phyloP scores from a whole-genome alignment of 2,329 filamentous ascomycete genomes.

The Verticillium alfalfae region DNA sequence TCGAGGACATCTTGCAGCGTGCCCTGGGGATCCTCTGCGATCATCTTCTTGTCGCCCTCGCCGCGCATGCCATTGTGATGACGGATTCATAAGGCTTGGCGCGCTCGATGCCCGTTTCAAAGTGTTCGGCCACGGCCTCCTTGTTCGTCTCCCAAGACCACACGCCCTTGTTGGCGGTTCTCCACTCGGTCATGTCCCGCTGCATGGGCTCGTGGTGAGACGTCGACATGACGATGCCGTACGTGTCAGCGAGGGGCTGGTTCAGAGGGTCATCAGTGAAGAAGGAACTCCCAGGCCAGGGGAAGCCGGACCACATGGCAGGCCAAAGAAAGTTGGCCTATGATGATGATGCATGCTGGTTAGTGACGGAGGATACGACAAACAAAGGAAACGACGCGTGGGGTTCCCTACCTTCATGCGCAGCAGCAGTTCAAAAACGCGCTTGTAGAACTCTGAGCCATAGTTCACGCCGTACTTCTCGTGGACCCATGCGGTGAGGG shows the following conservation, averaged over 20 bases:
- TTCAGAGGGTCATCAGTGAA: constrained; percentile 56
- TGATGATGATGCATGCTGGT: neutral
- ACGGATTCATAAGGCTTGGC: constrained; percentile 53
- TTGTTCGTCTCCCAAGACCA: constrained; percentile 58
- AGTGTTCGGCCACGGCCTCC: constrained; percentile 49
- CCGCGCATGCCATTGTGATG: constrained; percentile 56
- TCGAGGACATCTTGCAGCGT: constrained; percentile 48
- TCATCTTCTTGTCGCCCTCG: constrained; percentile 48
- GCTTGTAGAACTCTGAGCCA: constrained; percentile 52
- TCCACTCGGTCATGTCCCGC: constrained; percentile 46
- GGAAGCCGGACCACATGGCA: constrained; percentile 54
- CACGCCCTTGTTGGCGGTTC: constrained; percentile 33
- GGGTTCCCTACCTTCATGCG: constrained; percentile 33
- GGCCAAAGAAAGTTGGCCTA: constrained; percentile 63
- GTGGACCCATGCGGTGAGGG: constrained; percentile 51
- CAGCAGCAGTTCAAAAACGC: constrained; percentile 58
- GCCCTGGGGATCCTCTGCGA: constrained; percentile 41
- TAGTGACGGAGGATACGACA: neutral
- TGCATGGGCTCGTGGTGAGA: constrained; percentile 64
- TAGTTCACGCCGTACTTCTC: constrained; percentile 41
- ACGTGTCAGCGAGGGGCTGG: constrained; percentile 54
- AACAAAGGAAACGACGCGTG: neutral
- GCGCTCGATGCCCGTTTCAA: constrained; percentile 48
- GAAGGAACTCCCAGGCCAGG: constrained; percentile 48
- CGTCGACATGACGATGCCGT: constrained; percentile 59